phyloP scores from a whole-genome alignment of 1,284 basidiomycete genomes.

The Singerocomus inundabilis region DNA sequence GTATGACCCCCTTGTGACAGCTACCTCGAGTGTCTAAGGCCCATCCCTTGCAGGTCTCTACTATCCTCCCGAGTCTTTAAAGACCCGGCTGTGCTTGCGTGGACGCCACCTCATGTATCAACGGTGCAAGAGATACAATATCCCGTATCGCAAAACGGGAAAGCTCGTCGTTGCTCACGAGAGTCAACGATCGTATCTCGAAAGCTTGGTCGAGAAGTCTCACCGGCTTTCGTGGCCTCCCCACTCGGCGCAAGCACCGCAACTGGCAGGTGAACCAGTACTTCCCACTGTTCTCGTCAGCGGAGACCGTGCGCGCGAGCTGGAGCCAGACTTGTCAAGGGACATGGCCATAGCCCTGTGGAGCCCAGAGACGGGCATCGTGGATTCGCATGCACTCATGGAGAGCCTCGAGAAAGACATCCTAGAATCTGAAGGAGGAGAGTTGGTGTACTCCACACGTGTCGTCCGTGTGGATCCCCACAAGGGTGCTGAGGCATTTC shows the following conservation, averaged over 20 bases:
- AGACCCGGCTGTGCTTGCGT: slow-evolving; percentile 84
- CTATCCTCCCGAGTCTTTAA: slow-evolving; percentile 84
- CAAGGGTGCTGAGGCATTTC: slow-evolving; percentile 23
- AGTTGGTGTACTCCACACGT: slow-evolving; percentile 78
- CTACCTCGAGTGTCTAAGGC: background rate
- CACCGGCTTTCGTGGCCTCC: slow-evolving; percentile 50
- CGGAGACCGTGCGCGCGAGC: slow-evolving; percentile 66
- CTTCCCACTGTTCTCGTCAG: slow-evolving; percentile 71
- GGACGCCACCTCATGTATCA: slow-evolving; percentile 86
- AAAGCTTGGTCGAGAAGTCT: slow-evolving; percentile 66
- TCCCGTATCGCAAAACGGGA: slow-evolving; percentile 75
- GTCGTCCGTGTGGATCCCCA: slow-evolving; percentile 86
- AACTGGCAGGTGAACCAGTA: slow-evolving; percentile 33
- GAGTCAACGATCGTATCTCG: slow-evolving; percentile 69
- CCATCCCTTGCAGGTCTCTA: slow-evolving; percentile 56
- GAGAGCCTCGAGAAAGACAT: slow-evolving; percentile 80
- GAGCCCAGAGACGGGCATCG: slow-evolving; percentile 87
- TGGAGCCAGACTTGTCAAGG: slow-evolving; percentile 81
- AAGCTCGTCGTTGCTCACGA: slow-evolving; percentile 84
- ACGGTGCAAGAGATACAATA: slow-evolving; percentile 62
- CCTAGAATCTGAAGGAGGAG: slow-evolving; percentile 64
- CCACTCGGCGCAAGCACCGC: slow-evolving; percentile 31
- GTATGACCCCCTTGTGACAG: slow-evolving; percentile 36
- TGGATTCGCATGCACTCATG: slow-evolving; percentile 86
- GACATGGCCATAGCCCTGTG: slow-evolving; percentile 75